These are phyloP conservation scores for Spathaspora arborariae DNA, from an alignment of 805 yeast genomes.

Conservation along the genomic window DNA sequence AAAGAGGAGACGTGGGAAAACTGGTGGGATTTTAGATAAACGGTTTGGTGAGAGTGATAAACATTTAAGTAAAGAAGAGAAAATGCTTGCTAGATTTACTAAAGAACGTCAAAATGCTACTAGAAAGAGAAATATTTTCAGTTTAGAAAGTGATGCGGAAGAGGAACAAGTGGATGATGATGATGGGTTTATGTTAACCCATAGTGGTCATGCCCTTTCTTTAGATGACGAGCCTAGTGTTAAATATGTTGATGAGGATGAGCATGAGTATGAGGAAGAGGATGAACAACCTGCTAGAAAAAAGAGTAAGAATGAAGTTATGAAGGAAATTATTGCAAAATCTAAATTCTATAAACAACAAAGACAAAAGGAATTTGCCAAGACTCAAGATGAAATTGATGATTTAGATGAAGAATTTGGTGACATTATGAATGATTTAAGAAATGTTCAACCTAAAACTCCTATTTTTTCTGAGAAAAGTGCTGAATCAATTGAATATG, in stretches of 20 bases:
- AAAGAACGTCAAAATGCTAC: constrained; percentile 71
- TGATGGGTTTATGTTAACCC: constrained; percentile 59
- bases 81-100: constrained; percentile 92
- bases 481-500: constrained; percentile 51
- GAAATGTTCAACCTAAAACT: constrained; percentile 12
- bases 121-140: constrained; percentile 46
- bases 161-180: constrained; percentile 44
- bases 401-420: constrained; percentile 73
- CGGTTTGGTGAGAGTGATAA: constrained; percentile 86
- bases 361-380: constrained; percentile 63
- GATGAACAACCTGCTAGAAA: constrained; percentile 47
- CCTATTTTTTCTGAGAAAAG: constrained; percentile 30
- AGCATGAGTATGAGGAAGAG: constrained; percentile 5
- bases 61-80: constrained; percentile 77
- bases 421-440: constrained; percentile 58
- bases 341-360: constrained; percentile 74
- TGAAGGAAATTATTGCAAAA: constrained; percentile 82
- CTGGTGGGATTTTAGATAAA: constrained; percentile 77
- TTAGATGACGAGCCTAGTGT: constrained; percentile 44
- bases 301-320: constrained; percentile 78
- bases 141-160: constrained; percentile 72
- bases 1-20: constrained; percentile 59
- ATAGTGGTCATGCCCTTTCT: constrained; percentile 67
- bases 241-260: constrained; percentile 39
- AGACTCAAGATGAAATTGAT: constrained; percentile 55